A percentile compares a stretch with the other conserved stretches of the same genome.
Conservation (phyloP, 1,139 yeast genomes). For the Kluyveromyces sp. region DNA sequence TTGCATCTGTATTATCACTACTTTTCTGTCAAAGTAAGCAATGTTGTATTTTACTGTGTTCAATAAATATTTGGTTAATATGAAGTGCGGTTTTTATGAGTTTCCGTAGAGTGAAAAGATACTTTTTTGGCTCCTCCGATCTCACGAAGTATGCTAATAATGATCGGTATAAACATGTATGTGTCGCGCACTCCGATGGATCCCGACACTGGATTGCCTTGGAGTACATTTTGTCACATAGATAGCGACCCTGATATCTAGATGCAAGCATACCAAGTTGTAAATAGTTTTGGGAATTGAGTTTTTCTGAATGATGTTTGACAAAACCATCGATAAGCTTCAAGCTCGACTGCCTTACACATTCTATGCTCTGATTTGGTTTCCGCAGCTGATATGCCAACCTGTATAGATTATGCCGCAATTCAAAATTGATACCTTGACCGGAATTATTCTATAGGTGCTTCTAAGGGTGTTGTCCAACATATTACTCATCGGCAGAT, state of each 20-base stretch:
- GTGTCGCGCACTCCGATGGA: conserved; percentile 10
- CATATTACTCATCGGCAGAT: conserved; percentile 14
- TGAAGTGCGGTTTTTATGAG: conserved; percentile 14
- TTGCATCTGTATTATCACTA: conserved; percentile 6
- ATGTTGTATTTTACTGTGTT: conserved; percentile 10
- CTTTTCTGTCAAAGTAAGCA: conserved; percentile 12
- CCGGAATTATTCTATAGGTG: conserved; percentile 14
- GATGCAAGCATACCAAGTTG: conserved; percentile 17
- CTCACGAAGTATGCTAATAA: conserved; percentile 16
- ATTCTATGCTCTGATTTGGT: background rate
- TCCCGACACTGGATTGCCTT: conserved; percentile 10
- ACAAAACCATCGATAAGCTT: conserved; percentile 12
- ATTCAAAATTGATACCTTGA: conserved; percentile 17
- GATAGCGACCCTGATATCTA: conserved; percentile 8
- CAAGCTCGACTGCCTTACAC: background rate
- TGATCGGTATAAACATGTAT: conserved; percentile 19
- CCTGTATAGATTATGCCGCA: conserved; percentile 3
- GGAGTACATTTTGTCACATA: conserved; percentile 10
- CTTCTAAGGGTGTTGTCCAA: conserved; percentile 15
- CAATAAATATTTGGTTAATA: conserved; percentile 4
- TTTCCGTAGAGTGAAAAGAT: conserved; percentile 13
- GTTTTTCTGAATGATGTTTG: conserved; percentile 7
- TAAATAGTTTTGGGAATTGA: conserved; percentile 19
- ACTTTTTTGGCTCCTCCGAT: conserved; percentile 11
- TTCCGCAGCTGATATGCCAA: background rate